A percentile compares a stretch with the other conserved stretches of the same genome.
phyloP scores from a whole-genome alignment of 2,329 filamentous ascomycete species.

The Pleomassaria siparia region DNA sequence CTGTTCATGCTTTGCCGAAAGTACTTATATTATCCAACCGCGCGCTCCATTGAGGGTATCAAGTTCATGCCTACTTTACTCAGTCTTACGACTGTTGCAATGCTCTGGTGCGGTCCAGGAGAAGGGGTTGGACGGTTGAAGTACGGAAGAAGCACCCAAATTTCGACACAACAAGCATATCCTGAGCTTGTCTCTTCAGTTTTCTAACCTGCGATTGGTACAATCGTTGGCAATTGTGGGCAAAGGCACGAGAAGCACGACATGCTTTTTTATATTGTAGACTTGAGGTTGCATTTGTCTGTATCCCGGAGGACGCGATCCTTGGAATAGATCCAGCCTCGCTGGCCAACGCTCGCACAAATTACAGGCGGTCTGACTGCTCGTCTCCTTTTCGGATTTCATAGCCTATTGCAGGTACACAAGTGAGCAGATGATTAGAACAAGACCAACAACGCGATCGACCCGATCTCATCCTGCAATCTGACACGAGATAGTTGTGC shows the following conservation, averaged over 20 bases:
- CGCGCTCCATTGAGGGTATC: background rate
- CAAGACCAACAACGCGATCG: background rate
- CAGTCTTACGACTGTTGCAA: background rate
- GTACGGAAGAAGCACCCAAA: background rate
- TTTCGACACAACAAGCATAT: background rate
- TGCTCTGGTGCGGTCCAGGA: background rate
- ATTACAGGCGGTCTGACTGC: background rate
- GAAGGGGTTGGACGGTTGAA: background rate
- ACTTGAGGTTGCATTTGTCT: background rate
- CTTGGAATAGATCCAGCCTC: background rate
- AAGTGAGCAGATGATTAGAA: background rate
- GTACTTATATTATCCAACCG: background rate
- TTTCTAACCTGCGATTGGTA: too few species aligned
- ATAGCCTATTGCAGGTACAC: background rate
- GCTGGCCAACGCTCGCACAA: background rate
- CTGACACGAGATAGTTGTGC: background rate
- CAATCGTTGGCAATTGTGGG: background rate
- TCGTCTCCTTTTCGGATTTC: background rate
- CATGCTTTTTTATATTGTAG: background rate
- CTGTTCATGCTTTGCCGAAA: background rate
- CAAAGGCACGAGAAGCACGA: background rate
- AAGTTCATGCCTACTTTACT: conserved; percentile 1
- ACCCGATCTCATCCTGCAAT: background rate
- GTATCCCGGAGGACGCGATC: background rate
- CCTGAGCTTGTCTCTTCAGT: too few species aligned